Evolutionary conservation across 2,329 filamentous ascomycete species (phyloP).

Genomic region (Talaromyces sp.): DNA sequence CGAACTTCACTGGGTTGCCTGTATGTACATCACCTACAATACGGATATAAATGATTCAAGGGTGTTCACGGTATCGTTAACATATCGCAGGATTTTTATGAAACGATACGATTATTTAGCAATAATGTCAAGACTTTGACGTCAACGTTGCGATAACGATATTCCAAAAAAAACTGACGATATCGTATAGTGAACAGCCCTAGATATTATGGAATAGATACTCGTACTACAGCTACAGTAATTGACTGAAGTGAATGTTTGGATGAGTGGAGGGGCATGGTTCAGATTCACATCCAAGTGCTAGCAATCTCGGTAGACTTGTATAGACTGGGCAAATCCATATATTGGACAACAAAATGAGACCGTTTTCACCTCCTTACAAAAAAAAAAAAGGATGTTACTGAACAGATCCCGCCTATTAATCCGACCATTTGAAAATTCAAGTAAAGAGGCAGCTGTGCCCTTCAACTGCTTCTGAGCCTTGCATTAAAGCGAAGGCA

Average conservation of each 20-base stretch:
- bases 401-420: not conserved
- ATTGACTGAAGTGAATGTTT: not conserved
- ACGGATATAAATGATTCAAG: too few relatives aligned
- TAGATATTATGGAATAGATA: too few relatives aligned
- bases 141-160: too few relatives aligned
- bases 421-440: not conserved
- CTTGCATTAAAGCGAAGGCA: not conserved
- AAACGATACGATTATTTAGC: too few relatives aligned
- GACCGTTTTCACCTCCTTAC: not conserved
- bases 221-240: not conserved
- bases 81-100: too few relatives aligned
- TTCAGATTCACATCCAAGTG: conserved; percentile 13
- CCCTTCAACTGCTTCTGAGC: not conserved
- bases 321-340: not conserved
- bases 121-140: too few relatives aligned
- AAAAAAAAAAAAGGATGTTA: not conserved
- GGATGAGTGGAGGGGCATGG: conserved; percentile 5
- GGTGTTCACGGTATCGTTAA: too few relatives aligned
- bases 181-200: too few relatives aligned
- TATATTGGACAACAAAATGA: not conserved
- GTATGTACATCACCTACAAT: too few relatives aligned
- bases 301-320: conserved; percentile 7
- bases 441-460: not conserved
- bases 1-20: not conserved
- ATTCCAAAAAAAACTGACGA: too few relatives aligned